A percentile compares a stretch with the other conserved stretches of the same genome.
These are phyloP conservation scores for Hypocrella siamensis DNA, from an alignment of 2,329 filamentous ascomycete genomes.

Conservation along the genomic window DNA sequence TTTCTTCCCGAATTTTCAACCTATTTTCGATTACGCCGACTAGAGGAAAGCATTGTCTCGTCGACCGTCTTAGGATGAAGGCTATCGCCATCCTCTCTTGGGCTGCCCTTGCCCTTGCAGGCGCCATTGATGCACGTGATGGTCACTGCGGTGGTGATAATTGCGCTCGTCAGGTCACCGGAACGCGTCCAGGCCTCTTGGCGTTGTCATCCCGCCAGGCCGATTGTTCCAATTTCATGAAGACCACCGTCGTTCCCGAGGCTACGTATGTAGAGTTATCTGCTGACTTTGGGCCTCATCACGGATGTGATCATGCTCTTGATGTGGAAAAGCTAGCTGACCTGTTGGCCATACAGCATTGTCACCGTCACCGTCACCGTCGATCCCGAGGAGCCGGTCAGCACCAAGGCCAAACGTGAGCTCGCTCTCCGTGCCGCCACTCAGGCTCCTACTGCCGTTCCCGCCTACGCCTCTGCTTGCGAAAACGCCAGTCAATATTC, in stretches of 20 bases:
- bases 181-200: constrained; percentile 21
- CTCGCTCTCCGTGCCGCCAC: constrained; percentile 15
- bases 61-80: constrained; percentile 26
- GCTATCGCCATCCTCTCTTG: constrained; percentile 20
- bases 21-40: too few species aligned
- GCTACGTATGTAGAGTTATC: constrained; percentile 18
- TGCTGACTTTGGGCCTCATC: not conserved
- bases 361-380: constrained; percentile 23
- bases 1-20: too few species aligned
- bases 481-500: constrained; percentile 17
- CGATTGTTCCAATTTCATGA: constrained; percentile 25
- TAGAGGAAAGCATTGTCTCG: too few species aligned
- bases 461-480: constrained; percentile 25
- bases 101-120: constrained; percentile 19
- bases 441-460: constrained; percentile 16
- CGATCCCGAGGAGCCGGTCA: constrained; percentile 13
- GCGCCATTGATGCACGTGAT: constrained; percentile 17
- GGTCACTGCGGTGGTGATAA: constrained; percentile 24
- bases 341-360: constrained; percentile 7
- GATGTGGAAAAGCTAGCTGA: not conserved
- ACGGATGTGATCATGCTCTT: not conserved
- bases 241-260: constrained; percentile 22
- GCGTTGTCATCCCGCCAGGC: constrained; percentile 18
- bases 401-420: constrained; percentile 12
- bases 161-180: constrained; percentile 29